Evolutionary conservation across 2,329 filamentous ascomycete genomes (phyloP), one percentile per base, ranked within the genome.

Genomic region (Aureobasidium sp.): DNA sequence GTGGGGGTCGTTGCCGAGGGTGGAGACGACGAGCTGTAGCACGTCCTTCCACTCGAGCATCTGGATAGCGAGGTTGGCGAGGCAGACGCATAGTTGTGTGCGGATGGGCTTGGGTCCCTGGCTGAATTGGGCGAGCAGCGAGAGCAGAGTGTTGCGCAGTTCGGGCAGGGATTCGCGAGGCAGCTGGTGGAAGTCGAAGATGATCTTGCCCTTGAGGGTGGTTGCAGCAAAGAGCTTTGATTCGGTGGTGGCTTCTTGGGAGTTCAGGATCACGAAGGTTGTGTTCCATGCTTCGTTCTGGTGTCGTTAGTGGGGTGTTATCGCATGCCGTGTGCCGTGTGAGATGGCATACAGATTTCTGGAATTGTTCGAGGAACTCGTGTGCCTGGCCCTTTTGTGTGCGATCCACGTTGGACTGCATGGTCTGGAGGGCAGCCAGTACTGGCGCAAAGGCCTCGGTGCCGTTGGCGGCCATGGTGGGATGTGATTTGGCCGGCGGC

Each of bases 161-260:
- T 85, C 84, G 38, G 86, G 79, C 49, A 95, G 81, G 64, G 93
- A 85, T 68, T 84, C 82, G 63, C 85, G 79, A 13, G 91, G 86
- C 55, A 99, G 83, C 78, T 97, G 93, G 65, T 93, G 83, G 58
- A 97, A 84, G 77, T 99, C 94, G 74, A 96, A 99, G 66, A 92
- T 92, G 68, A 99, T 96, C 94, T 99, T 99, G 80, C 94, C 94
- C 78, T 95, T 96, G 70, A 99, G 79, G 57, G 94, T 99, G 49
- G 93, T 97, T 62, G 94, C 94, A 49, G 94, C 94, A 74, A 99
- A 99, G 63, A 99, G 80, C 73, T 94, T 94, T 27, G 90, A 89
- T 73, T 96, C 91, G 54, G 88, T 81, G 64, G 92, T 87, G 60
- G 88, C 84, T 64, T 87, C 81, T 53, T 78, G 70, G 17, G 90